phyloP scores from a whole-genome alignment of 1,139 yeast genomes.

The Maudiozyma humilis region DNA sequence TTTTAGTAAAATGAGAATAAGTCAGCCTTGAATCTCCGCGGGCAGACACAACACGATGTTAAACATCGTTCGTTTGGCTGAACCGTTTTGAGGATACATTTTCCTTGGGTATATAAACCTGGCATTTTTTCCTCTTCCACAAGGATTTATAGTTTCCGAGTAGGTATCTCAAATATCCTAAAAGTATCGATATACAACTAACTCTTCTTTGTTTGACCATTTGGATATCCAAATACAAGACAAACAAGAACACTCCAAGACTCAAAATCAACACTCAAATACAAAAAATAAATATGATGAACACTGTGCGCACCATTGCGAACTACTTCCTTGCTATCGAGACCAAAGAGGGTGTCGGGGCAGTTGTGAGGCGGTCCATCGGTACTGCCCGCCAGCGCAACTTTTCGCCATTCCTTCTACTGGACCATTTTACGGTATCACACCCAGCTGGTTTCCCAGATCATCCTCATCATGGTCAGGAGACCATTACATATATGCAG shows the following conservation, averaged over 20 bases:
- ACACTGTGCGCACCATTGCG: conserved; percentile 40
- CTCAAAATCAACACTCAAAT: neutral
- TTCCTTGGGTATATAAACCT: neutral
- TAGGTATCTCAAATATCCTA: no score
- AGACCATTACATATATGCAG: conserved; percentile 68
- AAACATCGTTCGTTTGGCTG: no score
- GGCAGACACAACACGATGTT: neutral
- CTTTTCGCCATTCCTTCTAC: conserved; percentile 75
- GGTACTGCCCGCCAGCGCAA: conserved; percentile 61
- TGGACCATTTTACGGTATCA: conserved; percentile 64
- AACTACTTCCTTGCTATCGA: conserved; percentile 59
- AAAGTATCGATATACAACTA: no score
- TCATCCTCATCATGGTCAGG: conserved; percentile 90
- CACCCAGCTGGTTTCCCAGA: conserved; percentile 78
- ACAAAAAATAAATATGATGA: conserved; percentile 1
- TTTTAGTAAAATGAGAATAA: no score
- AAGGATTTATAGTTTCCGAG: no score
- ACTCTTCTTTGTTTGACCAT: no score
- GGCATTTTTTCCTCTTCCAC: no score
- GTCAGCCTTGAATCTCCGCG: neutral
- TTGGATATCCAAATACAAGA: no score
- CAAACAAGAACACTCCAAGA: no score
- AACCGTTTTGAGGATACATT: no score
- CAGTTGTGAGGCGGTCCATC: conserved; percentile 74
- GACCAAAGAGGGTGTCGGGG: conserved; percentile 84